These are phyloP conservation scores for Candida ortonii DNA, from an alignment of 805 yeast genomes.

Conservation along the genomic window DNA sequence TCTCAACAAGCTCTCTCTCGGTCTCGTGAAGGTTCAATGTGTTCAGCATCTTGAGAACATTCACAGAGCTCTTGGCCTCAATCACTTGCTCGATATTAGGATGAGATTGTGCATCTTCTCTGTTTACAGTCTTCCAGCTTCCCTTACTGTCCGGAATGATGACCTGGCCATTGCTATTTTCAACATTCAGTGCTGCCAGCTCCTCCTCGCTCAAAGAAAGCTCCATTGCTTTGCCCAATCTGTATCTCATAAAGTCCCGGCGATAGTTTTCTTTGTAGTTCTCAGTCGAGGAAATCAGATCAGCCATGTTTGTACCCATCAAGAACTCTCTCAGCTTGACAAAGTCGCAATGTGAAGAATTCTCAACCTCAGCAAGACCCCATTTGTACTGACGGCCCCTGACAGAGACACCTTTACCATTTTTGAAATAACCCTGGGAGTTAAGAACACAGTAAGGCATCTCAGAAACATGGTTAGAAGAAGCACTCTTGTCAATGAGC, in stretches of 20 bases:
- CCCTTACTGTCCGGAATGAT: constrained; percentile 25
- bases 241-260: constrained; percentile 44
- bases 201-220: constrained; percentile 20
- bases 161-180: constrained; percentile 19
- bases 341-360: constrained; percentile 76
- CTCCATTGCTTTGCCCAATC: constrained; percentile 31
- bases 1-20: constrained; percentile 39
- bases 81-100: constrained; percentile 31
- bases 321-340: constrained; percentile 58
- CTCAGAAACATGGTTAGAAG: constrained; percentile 34
- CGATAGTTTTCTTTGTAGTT: constrained; percentile 74
- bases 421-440: constrained; percentile 48
- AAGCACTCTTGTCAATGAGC: constrained; percentile 37
- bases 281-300: constrained; percentile 73
- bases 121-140: constrained; percentile 25
- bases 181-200: constrained; percentile 20
- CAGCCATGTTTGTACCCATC: constrained; percentile 70
- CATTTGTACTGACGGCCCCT: constrained; percentile 78
- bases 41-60: constrained; percentile 39
- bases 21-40: constrained; percentile 35
- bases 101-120: constrained; percentile 16
- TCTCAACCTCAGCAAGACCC: constrained; percentile 86
- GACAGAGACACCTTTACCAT: constrained; percentile 46
- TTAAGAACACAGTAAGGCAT: constrained; percentile 76
- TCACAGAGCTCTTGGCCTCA: constrained; percentile 29